Conservation (phyloP, 148 eudicot species). For the Gaultheria prostrata region DNA sequence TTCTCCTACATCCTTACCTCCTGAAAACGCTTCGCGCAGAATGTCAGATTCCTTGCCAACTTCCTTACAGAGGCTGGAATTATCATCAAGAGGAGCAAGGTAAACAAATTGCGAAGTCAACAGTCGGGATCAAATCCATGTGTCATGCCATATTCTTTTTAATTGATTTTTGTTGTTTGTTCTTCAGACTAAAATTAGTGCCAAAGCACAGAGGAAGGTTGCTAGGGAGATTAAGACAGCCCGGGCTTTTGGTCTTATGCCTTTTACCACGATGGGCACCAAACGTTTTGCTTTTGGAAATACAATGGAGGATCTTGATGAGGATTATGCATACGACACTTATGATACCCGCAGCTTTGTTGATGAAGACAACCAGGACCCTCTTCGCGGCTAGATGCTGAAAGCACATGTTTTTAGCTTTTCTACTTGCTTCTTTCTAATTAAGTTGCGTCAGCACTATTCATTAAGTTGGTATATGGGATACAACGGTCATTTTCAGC, state of each 20-base stretch:
- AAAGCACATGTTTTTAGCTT: background rate
- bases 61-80: slow-evolving; percentile 89
- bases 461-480: background rate
- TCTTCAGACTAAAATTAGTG: slow-evolving; percentile 77
- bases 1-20: background rate
- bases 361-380: slow-evolving; percentile 27
- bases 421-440: no score
- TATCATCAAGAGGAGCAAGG: slow-evolving; percentile 86
- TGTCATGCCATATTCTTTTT: background rate
- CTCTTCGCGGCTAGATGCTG: slow-evolving; percentile 16
- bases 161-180: slow-evolving; percentile 7
- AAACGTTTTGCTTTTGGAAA: slow-evolving; percentile 55
- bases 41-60: slow-evolving; percentile 87
- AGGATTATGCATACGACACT: slow-evolving; percentile 46
- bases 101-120: slow-evolving; percentile 16
- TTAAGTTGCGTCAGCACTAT: no score
- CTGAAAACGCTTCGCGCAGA: slow-evolving; percentile 36
- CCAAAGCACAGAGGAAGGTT: slow-evolving; percentile 91
- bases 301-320: slow-evolving; percentile 65
- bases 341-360: slow-evolving; percentile 33
- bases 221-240: slow-evolving; percentile 97
- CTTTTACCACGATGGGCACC: slow-evolving; percentile 89
- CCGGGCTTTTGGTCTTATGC: slow-evolving; percentile 83
- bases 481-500: background rate
- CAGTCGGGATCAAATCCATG: background rate